Evolutionary conservation across 331 rosid species (phyloP), one percentile per base, ranked within the genome.

Genomic region (Rhamnella rubrinervis): DNA sequence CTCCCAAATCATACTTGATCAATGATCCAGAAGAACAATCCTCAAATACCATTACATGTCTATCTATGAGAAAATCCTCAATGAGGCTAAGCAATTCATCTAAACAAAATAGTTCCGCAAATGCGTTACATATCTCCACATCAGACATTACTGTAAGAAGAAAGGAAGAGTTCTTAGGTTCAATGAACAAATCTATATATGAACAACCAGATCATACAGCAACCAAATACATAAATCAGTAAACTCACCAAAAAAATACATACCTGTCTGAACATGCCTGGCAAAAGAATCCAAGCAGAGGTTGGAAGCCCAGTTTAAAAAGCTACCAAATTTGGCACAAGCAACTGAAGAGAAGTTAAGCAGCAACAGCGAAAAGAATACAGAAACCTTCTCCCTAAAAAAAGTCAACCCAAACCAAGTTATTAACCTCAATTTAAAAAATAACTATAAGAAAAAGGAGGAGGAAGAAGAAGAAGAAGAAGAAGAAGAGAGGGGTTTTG

Each of bases 341-440:
- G 84, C 71, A 70, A 74, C 78, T 38, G 47, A 26, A n/a, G 82
- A 57, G 73, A 89, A 81, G 77, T 92, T 89, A 63, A 85, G 73
- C 80, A 89, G 83, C 83, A 91, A 40, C 83, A 87, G 74, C 68
- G 97, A 76, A 49, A 91, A 80, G 68, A 91, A 73, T 41, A 79
- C 80, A 39, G 85, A 84, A 39, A 77, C 74, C 90, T 80, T 88
- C 83, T 91, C 96, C 81, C 98, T 92, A 81, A 50, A 67, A 72
- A 13, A 80, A 49, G 69, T 67, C 64, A 58, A 55, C 9, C 66
- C 73, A 67, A 70, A 73, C 55, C 14, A 61, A 56, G 44, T 59
- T 56, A 71, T 62, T 47, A 44, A 44, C 49, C 49, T 44, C 49
- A 44, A 44, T 9, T 44, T 14, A 44, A 44, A 11, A 44, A 15